These are phyloP conservation scores for Sechiopsis laciniata DNA, from an alignment of 306 rosid genomes.

Conservation along the genomic window DNA sequence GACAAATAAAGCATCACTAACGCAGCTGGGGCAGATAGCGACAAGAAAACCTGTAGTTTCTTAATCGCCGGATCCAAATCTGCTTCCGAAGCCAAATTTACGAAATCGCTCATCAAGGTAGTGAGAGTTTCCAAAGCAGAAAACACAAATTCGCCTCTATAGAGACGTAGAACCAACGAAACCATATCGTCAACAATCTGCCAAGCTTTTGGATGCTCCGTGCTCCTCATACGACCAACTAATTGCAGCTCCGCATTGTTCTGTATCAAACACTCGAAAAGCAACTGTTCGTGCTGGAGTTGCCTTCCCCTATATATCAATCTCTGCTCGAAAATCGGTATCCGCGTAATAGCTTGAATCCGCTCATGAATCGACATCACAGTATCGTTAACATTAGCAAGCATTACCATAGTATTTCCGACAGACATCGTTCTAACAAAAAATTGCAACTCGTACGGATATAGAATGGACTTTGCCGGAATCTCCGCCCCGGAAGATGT, in stretches of 20 bases:
- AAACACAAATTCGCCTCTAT: conserved; percentile 36
- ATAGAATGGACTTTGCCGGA: conserved; percentile 21
- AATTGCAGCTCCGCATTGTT: conserved; percentile 57
- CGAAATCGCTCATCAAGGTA: conserved; percentile 27
- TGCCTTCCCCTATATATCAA: conserved; percentile 53
- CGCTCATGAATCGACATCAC: conserved; percentile 44
- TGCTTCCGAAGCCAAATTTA: conserved; percentile 26
- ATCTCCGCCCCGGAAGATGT: conserved; percentile 21
- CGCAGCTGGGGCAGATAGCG: conserved; percentile 40
- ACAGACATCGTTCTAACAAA: conserved; percentile 51
- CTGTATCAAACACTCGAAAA: conserved; percentile 50
- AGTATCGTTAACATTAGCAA: conserved; percentile 38
- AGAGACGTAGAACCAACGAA: conserved; percentile 36
- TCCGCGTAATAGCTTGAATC: conserved; percentile 32
- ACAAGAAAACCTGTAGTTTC: conserved; percentile 51
- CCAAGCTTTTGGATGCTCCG: conserved; percentile 43
- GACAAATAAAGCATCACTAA: conserved; percentile 58
- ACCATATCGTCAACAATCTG: conserved; percentile 37
- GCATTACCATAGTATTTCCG: conserved; percentile 49
- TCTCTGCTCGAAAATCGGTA: conserved; percentile 52
- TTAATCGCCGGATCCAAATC: conserved; percentile 31
- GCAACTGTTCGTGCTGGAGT: conserved; percentile 49
- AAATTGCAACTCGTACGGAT: conserved; percentile 41
- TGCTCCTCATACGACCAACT: conserved; percentile 54
- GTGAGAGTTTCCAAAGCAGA: conserved; percentile 34